Evolutionary conservation across 1,284 basidiomycete genomes (phyloP), one percentile per base, ranked within the genome.

Genomic region (Pseudozyma pruni): DNA sequence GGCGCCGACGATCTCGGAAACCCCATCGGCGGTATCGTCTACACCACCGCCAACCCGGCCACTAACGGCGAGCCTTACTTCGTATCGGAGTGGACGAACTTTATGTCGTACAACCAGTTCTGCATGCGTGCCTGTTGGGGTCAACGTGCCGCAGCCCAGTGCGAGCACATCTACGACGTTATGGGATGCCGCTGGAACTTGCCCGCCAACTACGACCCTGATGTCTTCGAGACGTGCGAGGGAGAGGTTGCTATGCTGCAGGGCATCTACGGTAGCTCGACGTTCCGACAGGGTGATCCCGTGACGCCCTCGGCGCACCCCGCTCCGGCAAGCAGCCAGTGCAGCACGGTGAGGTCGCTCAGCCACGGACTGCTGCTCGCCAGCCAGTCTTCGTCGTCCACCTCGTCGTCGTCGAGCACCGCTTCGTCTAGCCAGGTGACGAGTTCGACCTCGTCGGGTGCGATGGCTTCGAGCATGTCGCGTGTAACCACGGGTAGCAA

Each of bases 81-180:
- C 32, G 66, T 63, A 29, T 35, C 46, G 48, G 71, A 76, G 50
- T 78, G 62, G 76, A 81, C 66, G 58, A 80, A 77, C 60, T 78
- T 80, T 25, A 80, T 81, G 60, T 72, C 75, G 52, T 54, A 53
- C 33, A 61, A 74, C 47, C 63, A 72, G 35, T 81, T 76, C 74
- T 80, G 78, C 48, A 22, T 80, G n/a, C 66, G 78, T 10, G 78
- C 71, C 3, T 80, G 78, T 44, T 72, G 69, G 67, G 72, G 76
- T 27, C 33, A 52, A 17, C 44, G 56, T 16, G 77, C 78, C 13
- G 64, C 60, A 9, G 52, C 54, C 3, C 74, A 80, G 46, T 81
- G 79, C 54, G 63, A 76, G 38, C 75, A 80, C 51, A 74, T 78
- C 47, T 81, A 80, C 61, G 79, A 81, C 47, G 71, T 76, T 17